These are phyloP conservation scores for Knoxdaviesia proteae DNA, from an alignment of 2,329 filamentous ascomycete species.

Conservation along the genomic window DNA sequence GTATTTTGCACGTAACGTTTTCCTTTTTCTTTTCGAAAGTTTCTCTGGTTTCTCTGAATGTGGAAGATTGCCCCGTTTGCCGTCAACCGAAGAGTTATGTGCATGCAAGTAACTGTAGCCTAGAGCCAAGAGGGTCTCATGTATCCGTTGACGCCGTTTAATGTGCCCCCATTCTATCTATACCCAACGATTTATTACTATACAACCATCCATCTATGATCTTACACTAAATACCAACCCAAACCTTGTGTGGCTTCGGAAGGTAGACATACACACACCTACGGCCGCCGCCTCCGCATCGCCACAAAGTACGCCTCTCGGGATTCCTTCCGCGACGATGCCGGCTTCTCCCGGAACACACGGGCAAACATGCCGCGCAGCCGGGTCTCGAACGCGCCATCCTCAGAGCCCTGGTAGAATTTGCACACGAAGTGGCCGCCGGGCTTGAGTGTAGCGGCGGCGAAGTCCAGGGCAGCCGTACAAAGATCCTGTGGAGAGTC, in stretches of 20 bases:
- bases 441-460: constrained; percentile 58
- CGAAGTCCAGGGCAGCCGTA: constrained; percentile 58
- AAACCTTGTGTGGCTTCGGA: no score
- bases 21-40: not conserved
- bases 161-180: no score
- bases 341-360: constrained; percentile 76
- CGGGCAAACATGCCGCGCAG: constrained; percentile 58
- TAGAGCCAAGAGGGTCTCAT: no score
- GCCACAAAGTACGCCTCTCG: constrained; percentile 78
- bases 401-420: constrained; percentile 82
- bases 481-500: constrained; percentile 55
- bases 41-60: no score
- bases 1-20: not conserved
- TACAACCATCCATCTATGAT: no score
- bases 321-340: constrained; percentile 72
- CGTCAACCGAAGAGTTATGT: no score
- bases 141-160: no score
- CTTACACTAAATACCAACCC: no score
- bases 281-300: constrained; percentile 37
- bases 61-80: no score
- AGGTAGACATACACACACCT: no score
- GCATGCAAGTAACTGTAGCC: no score
- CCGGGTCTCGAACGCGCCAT: constrained; percentile 55
- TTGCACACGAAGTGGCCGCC: constrained; percentile 93
- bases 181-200: no score